Evolutionary conservation across 2,329 filamentous ascomycete species (phyloP), one percentile per base, ranked within the genome.

Genomic region (Herpotrichia juniperi): DNA sequence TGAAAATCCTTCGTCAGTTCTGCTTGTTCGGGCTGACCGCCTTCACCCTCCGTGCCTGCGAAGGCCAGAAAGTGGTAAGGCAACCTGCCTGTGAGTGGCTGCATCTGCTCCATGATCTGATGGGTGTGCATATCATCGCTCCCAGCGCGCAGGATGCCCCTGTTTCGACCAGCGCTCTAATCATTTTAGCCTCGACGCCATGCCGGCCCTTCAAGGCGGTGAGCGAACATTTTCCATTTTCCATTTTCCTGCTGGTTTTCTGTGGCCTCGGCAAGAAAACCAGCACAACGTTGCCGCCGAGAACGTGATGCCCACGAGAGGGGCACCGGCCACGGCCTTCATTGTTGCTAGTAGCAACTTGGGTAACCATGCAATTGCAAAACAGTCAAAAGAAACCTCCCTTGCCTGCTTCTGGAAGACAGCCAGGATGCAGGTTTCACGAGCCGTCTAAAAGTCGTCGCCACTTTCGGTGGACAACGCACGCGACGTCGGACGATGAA

Each of bases 101-200:
- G 40, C 9, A 17, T 19, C 4, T 9, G 24, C 14, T 46, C 57
- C 59, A 63, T 67, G 61, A 67, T 71, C 62, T 67, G 66, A 64
- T 61, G 63, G 63, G 62, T 62, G 63, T 68, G 67, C 67, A 72
- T 70, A 61, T 59, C 62, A 62, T 64, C 53, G 47, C 62, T 53
- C 58, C 59, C 60, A 62, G 56, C 46, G 45, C 54, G 53, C 63
- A 63, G 57, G 57, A 16, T 45, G 26, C 58, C 61, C 67, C 58
- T 63, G 66, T 50, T 65, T 67, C 61, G 57, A 40, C 57, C 60
- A 57, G 48, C 54, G 51, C 50, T 42, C 57, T 64, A 62, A 57
- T 53, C 54, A 43, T 59, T 62, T 63, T 71, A 69, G 68, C 65
- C 64, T 65, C 63, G 61, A 63, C 63, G 58, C 51, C 56, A 51